Evolutionary conservation across 495 filamentous ascomycete genomes (phyloP).

Genomic region (Sabuloglossum arenarium): DNA sequence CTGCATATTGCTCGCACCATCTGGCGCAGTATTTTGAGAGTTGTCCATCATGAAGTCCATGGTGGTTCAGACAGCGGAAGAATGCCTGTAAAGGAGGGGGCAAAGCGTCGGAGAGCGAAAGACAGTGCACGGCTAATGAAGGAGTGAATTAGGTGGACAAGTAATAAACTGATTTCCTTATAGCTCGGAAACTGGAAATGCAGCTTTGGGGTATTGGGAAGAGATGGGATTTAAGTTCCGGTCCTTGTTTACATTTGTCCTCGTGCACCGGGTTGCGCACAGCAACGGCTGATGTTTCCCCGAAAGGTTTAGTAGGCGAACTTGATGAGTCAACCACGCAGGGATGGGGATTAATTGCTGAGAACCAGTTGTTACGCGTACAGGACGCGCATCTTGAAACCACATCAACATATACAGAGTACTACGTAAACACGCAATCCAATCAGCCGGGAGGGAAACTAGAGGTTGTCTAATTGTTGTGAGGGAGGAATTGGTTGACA

Average conservation of each 20-base stretch:
- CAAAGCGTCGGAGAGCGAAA: background rate
- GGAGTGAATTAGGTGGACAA: background rate
- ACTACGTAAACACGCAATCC: no score
- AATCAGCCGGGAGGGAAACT: no score
- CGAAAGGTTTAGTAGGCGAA: background rate
- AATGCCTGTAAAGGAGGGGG: background rate
- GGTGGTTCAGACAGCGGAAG: background rate
- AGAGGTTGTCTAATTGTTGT: no score
- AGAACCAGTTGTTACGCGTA: background rate
- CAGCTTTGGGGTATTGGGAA: background rate
- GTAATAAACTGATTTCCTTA: background rate
- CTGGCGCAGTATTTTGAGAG: conserved; percentile 1
- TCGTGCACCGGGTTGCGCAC: background rate
- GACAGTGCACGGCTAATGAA: background rate
- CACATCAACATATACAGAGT: background rate
- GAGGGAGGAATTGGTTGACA: background rate
- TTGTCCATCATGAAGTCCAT: conserved; percentile 47
- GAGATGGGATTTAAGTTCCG: background rate
- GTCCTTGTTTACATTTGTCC: background rate
- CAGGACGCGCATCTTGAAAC: background rate
- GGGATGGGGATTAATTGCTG: background rate
- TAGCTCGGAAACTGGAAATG: background rate
- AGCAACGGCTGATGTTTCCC: background rate
- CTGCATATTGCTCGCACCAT: conserved; percentile 24
- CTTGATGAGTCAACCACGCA: background rate